phyloP scores from a whole-genome alignment of 78 protist species.

The Protostelium mycophagum region DNA sequence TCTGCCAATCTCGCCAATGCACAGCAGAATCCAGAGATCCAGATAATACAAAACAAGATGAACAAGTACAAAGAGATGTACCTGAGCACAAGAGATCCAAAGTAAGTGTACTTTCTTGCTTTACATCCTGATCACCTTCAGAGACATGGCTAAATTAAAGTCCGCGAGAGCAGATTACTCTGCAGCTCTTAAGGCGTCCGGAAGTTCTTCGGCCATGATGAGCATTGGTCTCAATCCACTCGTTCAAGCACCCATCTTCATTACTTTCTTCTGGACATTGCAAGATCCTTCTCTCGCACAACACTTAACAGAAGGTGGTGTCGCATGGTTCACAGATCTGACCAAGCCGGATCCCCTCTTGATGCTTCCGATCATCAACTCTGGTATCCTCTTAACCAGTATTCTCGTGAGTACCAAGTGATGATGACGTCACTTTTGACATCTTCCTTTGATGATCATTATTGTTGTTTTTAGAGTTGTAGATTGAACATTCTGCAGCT shows the following conservation, averaged over 20 bases:
- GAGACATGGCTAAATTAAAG: too few species aligned
- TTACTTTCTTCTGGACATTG: background rate
- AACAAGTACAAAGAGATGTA: background rate
- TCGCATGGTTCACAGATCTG: background rate
- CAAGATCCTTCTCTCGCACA: background rate
- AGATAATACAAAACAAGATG: background rate
- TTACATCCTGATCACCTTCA: too few species aligned
- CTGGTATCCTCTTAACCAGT: background rate
- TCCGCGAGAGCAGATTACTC: too few species aligned
- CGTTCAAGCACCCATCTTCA: background rate
- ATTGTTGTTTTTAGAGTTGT: background rate
- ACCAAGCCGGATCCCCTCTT: background rate
- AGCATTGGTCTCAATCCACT: background rate
- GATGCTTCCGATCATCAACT: background rate
- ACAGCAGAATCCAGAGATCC: background rate
- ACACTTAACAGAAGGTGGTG: background rate
- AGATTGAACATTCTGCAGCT: too few species aligned
- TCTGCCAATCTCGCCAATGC: background rate
- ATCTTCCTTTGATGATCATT: background rate
- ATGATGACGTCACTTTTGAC: background rate
- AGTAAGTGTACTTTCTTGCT: too few species aligned
- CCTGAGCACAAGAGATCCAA: background rate
- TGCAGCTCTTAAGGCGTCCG: too few species aligned
- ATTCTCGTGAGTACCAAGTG: background rate
- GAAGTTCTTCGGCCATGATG: background rate